These are phyloP conservation scores for Phaseolus lunatus DNA, from an alignment of 306 rosid genomes.

Conservation along the genomic window DNA sequence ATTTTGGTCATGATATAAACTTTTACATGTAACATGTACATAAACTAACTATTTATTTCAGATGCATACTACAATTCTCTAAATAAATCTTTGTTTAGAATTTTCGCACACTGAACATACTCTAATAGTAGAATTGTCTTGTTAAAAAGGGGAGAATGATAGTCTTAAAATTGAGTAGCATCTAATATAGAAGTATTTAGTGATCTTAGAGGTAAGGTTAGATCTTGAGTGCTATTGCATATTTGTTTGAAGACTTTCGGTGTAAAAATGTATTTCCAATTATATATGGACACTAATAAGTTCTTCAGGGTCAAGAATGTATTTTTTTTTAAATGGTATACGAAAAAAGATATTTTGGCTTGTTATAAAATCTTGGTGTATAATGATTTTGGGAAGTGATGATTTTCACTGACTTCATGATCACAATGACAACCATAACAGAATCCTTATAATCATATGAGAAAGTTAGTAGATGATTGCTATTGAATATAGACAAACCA, in stretches of 20 bases:
- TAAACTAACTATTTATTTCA: too few species aligned
- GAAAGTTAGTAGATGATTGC: constrained; percentile 1
- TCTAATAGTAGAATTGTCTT: too few species aligned
- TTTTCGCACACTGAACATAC: too few species aligned
- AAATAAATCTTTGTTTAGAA: too few species aligned
- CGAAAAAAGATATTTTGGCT: neutral
- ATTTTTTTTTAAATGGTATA: neutral
- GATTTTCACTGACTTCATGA: neutral
- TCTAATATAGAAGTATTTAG: too few species aligned
- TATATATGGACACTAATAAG: neutral
- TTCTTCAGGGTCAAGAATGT: neutral
- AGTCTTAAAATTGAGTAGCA: too few species aligned
- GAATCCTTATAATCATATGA: neutral
- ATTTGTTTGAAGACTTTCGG: neutral
- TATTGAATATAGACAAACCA: neutral
- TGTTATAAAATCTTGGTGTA: neutral
- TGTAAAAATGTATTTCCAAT: too few species aligned
- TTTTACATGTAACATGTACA: too few species aligned
- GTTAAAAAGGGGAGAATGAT: too few species aligned
- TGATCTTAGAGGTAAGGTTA: neutral
- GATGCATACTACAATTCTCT: too few species aligned
- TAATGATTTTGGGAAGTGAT: neutral
- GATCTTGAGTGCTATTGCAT: neutral
- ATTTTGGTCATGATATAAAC: too few species aligned
- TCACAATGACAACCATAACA: neutral